A percentile compares a stretch with the other conserved stretches of the same genome.
Evolutionary conservation across 2,329 filamentous ascomycete genomes (phyloP).

Genomic region (Epichloe coenophiala): DNA sequence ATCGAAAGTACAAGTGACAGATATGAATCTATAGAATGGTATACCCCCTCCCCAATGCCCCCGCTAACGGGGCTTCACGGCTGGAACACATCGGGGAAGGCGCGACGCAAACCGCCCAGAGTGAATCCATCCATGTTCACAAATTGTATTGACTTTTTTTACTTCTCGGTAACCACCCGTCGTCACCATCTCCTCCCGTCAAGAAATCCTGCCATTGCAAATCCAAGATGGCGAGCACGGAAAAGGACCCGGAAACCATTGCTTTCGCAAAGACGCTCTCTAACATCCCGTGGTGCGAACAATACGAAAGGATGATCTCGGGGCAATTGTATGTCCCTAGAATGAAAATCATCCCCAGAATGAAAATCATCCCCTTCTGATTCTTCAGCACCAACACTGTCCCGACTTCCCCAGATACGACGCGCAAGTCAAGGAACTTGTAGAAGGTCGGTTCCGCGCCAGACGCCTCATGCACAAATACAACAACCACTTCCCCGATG

Average conservation of each 20-base stretch:
- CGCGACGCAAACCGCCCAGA: not conserved
- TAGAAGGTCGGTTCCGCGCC: slow-evolving; percentile 37
- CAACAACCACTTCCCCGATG: slow-evolving; percentile 41
- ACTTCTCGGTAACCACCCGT: not conserved
- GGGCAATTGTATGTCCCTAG: slow-evolving; percentile 37
- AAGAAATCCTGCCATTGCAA: not conserved
- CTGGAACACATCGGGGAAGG: not conserved
- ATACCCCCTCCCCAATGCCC: too few species aligned
- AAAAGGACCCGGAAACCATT: slow-evolving; percentile 29
- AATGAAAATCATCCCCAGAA: not conserved
- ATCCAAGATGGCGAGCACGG: slow-evolving; percentile 13
- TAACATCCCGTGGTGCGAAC: slow-evolving; percentile 42
- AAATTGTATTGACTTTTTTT: not conserved
- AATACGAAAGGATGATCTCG: slow-evolving; percentile 52
- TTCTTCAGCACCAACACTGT: not conserved
- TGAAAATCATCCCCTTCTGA: not conserved
- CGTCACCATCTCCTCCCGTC: not conserved
- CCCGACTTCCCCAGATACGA: slow-evolving; percentile 30
- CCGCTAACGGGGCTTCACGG: not conserved
- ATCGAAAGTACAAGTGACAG: too few species aligned
- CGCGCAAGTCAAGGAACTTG: slow-evolving; percentile 31
- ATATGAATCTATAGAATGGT: too few species aligned
- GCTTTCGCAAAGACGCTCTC: slow-evolving; percentile 32
- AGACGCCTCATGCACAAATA: slow-evolving; percentile 43
- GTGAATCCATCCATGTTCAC: not conserved